Conservation (phyloP, 208 protist genomes). For the Trypanosoma cruzi region DNA sequence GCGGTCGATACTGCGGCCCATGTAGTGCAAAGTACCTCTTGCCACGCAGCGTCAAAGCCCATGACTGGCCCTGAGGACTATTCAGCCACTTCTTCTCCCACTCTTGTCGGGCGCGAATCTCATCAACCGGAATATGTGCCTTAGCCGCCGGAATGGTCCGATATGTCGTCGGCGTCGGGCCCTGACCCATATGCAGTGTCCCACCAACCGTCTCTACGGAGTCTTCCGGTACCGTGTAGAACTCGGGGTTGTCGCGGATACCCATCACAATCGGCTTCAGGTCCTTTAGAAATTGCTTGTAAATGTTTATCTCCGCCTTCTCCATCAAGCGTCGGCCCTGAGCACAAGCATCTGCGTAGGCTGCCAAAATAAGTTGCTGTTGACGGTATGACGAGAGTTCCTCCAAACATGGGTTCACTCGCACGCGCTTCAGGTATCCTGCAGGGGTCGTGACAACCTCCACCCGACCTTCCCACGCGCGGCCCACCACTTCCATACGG, state of each 20-base stretch:
- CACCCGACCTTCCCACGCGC: constrained; percentile 76
- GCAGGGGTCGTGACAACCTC: constrained; percentile 89
- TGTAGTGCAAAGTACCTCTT: constrained; percentile 87
- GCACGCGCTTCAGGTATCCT: constrained; percentile 84
- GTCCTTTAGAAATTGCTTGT: constrained; percentile 91
- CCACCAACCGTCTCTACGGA: constrained; percentile 74
- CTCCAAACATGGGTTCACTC: constrained; percentile 81
- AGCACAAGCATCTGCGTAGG: constrained; percentile 80
- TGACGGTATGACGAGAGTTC: constrained; percentile 61
- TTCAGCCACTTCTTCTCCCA: constrained; percentile 80
- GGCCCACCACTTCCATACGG: constrained; percentile 85
- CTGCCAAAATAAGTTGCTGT: constrained; percentile 77
- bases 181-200: constrained; percentile 39
- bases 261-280: constrained; percentile 89
- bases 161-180: constrained; percentile 20
- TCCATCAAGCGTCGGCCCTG: constrained; percentile 83
- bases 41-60: constrained; percentile 70
- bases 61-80: constrained; percentile 56
- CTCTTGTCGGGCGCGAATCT: constrained; percentile 56
- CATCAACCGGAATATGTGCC: constrained; percentile 70
- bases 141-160: constrained; percentile 88
- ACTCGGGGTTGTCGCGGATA: constrained; percentile 93
- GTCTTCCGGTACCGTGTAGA: constrained; percentile 86
- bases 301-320: constrained; percentile 86
- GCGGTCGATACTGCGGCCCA: constrained; percentile 63